Percentiles rank a stretch among this genome's conserved stretches.
Evolutionary conservation across 2,329 filamentous ascomycete species (phyloP).

Genomic region (Trichoderma sp.): DNA sequence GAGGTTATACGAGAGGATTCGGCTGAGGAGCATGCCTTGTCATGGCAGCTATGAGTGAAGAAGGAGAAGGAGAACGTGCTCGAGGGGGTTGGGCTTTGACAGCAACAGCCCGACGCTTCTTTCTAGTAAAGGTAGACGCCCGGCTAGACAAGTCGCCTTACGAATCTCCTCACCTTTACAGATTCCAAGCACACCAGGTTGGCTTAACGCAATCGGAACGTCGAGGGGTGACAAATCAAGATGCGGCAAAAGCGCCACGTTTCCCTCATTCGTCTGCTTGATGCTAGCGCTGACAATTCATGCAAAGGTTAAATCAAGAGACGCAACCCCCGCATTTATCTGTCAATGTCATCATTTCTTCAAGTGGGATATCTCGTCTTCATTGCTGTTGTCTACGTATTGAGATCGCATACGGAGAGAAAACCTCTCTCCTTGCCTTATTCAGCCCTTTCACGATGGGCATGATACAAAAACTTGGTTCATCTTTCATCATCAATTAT

Average conservation of each 20-base stretch:
- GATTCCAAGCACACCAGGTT: background rate
- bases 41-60: background rate
- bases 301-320: background rate
- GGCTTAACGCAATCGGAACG: background rate
- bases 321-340: background rate
- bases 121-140: background rate
- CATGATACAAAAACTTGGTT: background rate
- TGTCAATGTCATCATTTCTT: background rate
- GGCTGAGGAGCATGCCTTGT: slow-evolving; percentile 1
- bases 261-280: background rate
- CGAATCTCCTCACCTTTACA: background rate
- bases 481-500: background rate
- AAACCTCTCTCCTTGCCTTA: background rate
- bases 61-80: background rate
- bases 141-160: background rate
- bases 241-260: background rate
- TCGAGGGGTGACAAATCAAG: slow-evolving; percentile 9
- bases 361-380: background rate
- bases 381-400: background rate
- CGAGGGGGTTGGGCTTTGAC: background rate
- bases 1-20: slow-evolving; percentile 1
- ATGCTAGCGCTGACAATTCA: slow-evolving; percentile 10
- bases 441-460: background rate
- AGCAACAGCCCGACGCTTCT: background rate
- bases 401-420: background rate